Conservation (phyloP, 2,329 filamentous ascomycete genomes). For the Rosellinia necatrix region DNA sequence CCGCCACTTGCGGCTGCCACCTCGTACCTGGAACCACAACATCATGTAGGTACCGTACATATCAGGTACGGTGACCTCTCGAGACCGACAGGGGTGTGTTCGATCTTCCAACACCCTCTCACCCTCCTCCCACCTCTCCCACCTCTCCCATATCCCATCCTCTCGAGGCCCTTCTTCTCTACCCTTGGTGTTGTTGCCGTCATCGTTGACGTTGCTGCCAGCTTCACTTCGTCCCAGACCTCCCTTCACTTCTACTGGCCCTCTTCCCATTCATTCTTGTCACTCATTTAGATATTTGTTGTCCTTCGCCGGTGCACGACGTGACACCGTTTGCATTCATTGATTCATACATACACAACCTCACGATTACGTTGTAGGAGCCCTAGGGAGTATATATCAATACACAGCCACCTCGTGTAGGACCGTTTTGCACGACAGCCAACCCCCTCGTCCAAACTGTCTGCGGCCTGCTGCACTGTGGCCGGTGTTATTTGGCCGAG, state of each 20-base stretch:
- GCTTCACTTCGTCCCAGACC: slow-evolving; percentile 7
- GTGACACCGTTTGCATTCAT: slow-evolving; percentile 12
- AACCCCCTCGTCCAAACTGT: not conserved
- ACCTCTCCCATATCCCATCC: slow-evolving; percentile 3
- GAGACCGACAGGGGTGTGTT: slow-evolving; percentile 8
- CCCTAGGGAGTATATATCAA: slow-evolving; percentile 14
- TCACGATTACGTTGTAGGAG: slow-evolving; percentile 8
- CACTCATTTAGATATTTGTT: slow-evolving; percentile 21
- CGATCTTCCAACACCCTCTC: slow-evolving; percentile 3
- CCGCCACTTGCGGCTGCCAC: too few species aligned
- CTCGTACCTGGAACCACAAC: not conserved
- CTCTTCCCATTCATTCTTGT: slow-evolving; percentile 16
- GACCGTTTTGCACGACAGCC: not conserved
- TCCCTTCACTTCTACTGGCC: not conserved
- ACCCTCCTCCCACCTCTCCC: slow-evolving; percentile 7
- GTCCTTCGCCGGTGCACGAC: slow-evolving; percentile 6
- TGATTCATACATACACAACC: slow-evolving; percentile 14
- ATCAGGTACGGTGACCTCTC: not conserved
- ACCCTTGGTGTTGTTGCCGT: slow-evolving; percentile 3
- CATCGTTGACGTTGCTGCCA: slow-evolving; percentile 11
- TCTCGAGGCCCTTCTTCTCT: slow-evolving; percentile 7
- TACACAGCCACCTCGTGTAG: slow-evolving; percentile 9
- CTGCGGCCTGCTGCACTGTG: not conserved
- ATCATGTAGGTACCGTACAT: not conserved
- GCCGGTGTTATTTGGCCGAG: not conserved